Percentiles rank a stretch among this genome's conserved stretches.
These are phyloP conservation scores for Chimonanthus salicifolius DNA, from an alignment of 164 flowering plant genomes.

Conservation along the genomic window DNA sequence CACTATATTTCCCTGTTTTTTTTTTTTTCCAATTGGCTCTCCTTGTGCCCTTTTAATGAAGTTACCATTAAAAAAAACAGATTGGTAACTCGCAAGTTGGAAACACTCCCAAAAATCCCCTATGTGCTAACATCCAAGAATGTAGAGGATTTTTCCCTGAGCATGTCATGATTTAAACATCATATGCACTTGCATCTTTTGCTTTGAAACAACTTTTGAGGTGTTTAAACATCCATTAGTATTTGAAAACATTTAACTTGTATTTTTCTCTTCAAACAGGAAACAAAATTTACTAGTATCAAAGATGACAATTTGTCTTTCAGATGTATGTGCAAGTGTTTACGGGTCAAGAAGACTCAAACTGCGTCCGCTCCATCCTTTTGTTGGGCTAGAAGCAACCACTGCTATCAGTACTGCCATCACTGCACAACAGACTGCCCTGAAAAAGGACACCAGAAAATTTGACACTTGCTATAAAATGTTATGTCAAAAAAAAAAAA, in stretches of 20 bases:
- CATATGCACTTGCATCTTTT: neutral
- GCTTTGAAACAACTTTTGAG: neutral
- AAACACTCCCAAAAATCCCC: no score
- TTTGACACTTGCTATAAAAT: conserved; percentile 4
- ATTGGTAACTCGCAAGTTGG: no score
- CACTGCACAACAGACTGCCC: conserved; percentile 74
- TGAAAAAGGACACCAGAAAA: conserved; percentile 27
- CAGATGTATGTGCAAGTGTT: conserved; percentile 18
- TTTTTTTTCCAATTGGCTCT: no score
- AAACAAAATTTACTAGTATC: neutral
- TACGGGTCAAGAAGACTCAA: conserved; percentile 99
- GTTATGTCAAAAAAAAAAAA: conserved; percentile 5
- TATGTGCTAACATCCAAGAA: no score
- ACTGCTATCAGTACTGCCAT: conserved; percentile 75
- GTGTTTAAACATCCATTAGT: neutral
- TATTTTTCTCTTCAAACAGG: neutral
- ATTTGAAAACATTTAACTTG: neutral
- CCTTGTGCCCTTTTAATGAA: no score
- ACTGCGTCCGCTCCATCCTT: conserved; percentile 99
- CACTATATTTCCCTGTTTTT: no score
- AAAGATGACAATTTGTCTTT: neutral
- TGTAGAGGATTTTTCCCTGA: neutral
- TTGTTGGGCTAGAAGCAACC: conserved; percentile 99
- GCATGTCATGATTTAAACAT: neutral
- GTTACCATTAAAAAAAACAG: no score